Evolutionary conservation across 192 early-diverging fungal species (phyloP), one percentile per base, ranked within the genome.

Genomic region (Coemansia sp.): DNA sequence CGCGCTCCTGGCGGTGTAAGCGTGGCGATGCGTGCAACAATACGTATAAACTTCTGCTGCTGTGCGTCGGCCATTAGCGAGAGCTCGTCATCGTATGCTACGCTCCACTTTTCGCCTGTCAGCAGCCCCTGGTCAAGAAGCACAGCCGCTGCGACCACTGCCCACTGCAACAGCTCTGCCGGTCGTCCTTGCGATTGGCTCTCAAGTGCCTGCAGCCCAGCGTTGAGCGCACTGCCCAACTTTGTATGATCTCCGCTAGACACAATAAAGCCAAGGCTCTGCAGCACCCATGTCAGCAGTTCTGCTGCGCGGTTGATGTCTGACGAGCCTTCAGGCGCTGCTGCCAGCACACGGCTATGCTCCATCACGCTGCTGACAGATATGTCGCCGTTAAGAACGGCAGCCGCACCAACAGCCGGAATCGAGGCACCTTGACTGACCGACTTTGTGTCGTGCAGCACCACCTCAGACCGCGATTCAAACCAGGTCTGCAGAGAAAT

Each of bases 401-500:
- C 14, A 5, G 59, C 25, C n/a, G 43, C 24, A n/a, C 9, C 45
- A 24, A 10, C 24, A 14, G 43, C 25, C 11, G 45, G 5, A 45
- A 55, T 2, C 25, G 9, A 15, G 12, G 35, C 48, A 12, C 35
- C 23, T 38, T 29, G 25, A 4, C 12, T 29, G 11, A 49, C 39
- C n/a, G 49, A 23, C 21, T 22, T 41, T 5, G 41, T 11, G 29
- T 64, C 71, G 27, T 29, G 70, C 64, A 70, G 76, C 45, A 55
- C 85, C 73, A 60, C 54, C 63, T 73, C 68, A 15, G 59, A 14
- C 35, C 78, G 69, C 27, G 75, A 62, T 25, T 87, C 76, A 64
- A 85, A 85, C 82, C 91, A 81, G 22, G 81, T 66, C 61, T 88
- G 88, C 53, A 90, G 86, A 11, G 61, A 61, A 29, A 93, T 80